Conservation (phyloP, 768 basidiomycete species). For the Coprinellus micaceus region DNA sequence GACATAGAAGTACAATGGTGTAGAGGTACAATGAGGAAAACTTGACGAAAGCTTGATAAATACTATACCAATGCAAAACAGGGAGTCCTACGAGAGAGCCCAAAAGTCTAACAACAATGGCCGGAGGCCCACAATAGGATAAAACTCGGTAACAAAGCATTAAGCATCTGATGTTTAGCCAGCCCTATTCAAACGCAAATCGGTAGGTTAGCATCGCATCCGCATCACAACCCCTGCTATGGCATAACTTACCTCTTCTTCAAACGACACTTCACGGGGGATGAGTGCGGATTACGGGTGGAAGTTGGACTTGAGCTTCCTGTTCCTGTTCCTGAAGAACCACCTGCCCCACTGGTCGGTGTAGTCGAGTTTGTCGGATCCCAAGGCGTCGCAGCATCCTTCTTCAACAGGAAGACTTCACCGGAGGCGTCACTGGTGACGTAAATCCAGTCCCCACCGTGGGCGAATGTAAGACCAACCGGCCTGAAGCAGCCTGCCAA, state of each 20-base stretch:
- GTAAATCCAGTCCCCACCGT: conserved; percentile 1
- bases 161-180: too few species aligned
- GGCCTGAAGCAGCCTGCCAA: conserved; percentile 1
- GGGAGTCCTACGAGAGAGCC: too few species aligned
- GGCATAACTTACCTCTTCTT: background rate
- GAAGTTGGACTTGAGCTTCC: background rate
- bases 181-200: too few species aligned
- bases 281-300: background rate
- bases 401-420: conserved; percentile 3
- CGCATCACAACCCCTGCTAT: too few species aligned
- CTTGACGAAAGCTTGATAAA: too few species aligned
- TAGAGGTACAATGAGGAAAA: too few species aligned
- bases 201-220: too few species aligned
- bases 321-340: background rate
- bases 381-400: background rate
- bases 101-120: too few species aligned
- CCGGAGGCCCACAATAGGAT: too few species aligned
- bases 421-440: conserved; percentile 5
- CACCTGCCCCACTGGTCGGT: background rate
- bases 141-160: too few species aligned
- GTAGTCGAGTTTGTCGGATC: background rate
- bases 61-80: too few species aligned
- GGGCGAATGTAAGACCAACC: background rate
- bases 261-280: background rate
- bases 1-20: too few species aligned